Conservation (phyloP, 1,284 basidiomycete species). For the Gastroboletus turbinatus region DNA sequence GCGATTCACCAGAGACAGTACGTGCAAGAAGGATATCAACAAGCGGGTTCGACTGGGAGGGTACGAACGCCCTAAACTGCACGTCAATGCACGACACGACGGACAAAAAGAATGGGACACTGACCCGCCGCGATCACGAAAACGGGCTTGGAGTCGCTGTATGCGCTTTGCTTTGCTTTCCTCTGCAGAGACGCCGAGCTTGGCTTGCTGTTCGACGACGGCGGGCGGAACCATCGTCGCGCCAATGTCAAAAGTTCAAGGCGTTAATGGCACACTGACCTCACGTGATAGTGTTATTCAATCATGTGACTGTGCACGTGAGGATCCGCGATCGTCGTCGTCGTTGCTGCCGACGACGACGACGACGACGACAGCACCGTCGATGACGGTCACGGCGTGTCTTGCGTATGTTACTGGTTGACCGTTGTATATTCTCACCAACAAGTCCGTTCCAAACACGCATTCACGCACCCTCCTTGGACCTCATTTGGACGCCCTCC, state of each 20-base stretch:
- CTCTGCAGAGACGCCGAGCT: constrained; percentile 39
- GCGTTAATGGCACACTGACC: no score
- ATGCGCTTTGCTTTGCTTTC: constrained; percentile 55
- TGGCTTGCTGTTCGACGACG: constrained; percentile 23
- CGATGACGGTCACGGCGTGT: no score
- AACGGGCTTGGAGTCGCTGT: constrained; percentile 56
- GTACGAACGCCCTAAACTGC: constrained; percentile 38
- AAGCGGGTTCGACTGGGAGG: constrained; percentile 39
- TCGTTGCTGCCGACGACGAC: no score
- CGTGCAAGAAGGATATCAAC: constrained; percentile 42
- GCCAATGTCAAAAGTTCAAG: neutral
- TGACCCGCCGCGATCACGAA: constrained; percentile 64
- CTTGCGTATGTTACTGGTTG: no score
- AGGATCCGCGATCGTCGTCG: no score
- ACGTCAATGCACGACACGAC: constrained; percentile 1
- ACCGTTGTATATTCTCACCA: no score
- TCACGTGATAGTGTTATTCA: neutral
- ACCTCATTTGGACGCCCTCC: no score
- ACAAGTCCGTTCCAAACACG: no score
- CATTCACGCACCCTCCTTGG: no score
- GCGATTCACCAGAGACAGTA: constrained; percentile 44
- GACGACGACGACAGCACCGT: no score
- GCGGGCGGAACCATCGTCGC: constrained; percentile 24
- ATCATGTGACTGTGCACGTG: constrained; percentile 7
- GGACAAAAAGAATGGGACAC: constrained; percentile 20